Evolutionary conservation across 2,329 filamentous ascomycete species (phyloP).

Genomic region (Cordyceps farinosa): DNA sequence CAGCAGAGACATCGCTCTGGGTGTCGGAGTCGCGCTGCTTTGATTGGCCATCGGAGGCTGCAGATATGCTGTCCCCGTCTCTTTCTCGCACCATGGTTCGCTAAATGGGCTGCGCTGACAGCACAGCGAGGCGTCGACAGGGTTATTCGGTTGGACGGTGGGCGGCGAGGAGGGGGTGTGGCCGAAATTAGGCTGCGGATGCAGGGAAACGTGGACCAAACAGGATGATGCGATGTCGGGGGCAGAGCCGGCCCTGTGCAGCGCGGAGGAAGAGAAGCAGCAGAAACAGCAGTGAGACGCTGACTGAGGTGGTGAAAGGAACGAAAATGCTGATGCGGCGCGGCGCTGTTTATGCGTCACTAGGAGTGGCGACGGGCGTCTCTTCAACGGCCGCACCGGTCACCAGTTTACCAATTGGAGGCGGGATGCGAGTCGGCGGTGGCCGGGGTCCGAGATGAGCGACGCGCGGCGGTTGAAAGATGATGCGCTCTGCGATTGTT

Average conservation of each 20-base stretch:
- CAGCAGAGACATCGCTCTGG: conserved; percentile 28
- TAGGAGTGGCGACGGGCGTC: neutral
- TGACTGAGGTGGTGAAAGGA: neutral
- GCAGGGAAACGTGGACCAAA: conserved; percentile 13
- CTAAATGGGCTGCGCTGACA: conserved; percentile 20
- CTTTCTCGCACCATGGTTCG: conserved; percentile 41
- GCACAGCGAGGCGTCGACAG: conserved; percentile 16
- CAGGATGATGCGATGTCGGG: conserved; percentile 9
- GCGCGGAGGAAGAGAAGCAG: neutral
- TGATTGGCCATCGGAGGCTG: conserved; percentile 48
- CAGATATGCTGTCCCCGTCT: conserved; percentile 45
- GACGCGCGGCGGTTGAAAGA: neutral
- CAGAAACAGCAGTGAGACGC: neutral
- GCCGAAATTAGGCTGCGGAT: conserved; percentile 9
- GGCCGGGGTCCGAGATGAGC: neutral
- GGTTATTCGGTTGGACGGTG: conserved; percentile 10
- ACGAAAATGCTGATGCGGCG: conserved; percentile 7
- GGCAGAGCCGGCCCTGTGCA: neutral
- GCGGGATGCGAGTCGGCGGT: neutral
- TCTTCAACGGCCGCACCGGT: neutral
- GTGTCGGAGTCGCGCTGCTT: conserved; percentile 41
- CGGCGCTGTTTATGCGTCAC: conserved; percentile 1
- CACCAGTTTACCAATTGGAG: conserved; percentile 9
- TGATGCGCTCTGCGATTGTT: conserved; percentile 1
- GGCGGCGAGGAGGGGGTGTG: conserved; percentile 4